Evolutionary conservation across 306 rosid species (phyloP).

Genomic region (Cucumis hystrix): DNA sequence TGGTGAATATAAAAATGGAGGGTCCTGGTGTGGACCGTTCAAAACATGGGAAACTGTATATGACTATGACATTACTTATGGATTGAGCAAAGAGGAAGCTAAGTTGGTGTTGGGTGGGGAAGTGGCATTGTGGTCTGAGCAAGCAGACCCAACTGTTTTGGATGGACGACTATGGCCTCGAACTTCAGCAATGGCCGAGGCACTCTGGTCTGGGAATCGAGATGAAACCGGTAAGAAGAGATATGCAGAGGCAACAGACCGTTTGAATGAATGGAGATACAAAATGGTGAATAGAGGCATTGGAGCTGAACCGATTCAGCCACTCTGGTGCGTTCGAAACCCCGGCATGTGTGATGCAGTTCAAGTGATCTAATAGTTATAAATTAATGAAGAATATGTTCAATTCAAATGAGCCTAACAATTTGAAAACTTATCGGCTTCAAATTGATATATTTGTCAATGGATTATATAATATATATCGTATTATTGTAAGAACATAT

Average conservation of each 20-base stretch:
- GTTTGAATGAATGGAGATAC: slow-evolving; percentile 75
- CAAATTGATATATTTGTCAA: not conserved
- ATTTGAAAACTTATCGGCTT: not conserved
- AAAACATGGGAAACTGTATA: slow-evolving; percentile 82
- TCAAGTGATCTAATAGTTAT: slow-evolving; percentile 6
- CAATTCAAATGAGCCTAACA: not conserved
- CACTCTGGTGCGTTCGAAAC: slow-evolving; percentile 73
- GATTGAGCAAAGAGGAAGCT: slow-evolving; percentile 54
- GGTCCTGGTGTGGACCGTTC: slow-evolving; percentile 85
- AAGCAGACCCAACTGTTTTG: slow-evolving; percentile 60
- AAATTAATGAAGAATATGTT: not conserved
- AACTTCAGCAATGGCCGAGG: slow-evolving; percentile 63
- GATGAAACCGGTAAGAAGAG: slow-evolving; percentile 52
- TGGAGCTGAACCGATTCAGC: slow-evolving; percentile 84
- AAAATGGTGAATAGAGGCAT: slow-evolving; percentile 70
- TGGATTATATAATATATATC: not conserved
- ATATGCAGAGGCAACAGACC: slow-evolving; percentile 58
- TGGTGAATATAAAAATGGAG: slow-evolving; percentile 26
- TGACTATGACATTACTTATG: slow-evolving; percentile 57
- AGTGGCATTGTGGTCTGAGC: slow-evolving; percentile 80
- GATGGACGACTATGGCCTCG: slow-evolving; percentile 82
- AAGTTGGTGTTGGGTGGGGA: slow-evolving; percentile 84
- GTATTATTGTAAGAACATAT: not conserved
- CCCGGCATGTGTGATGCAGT: slow-evolving; percentile 74
- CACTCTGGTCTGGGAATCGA: slow-evolving; percentile 73